A percentile compares a stretch with the other conserved stretches of the same genome.
Evolutionary conservation across 2,329 filamentous ascomycete genomes (phyloP).

Genomic region (Magnaporthales sp.): DNA sequence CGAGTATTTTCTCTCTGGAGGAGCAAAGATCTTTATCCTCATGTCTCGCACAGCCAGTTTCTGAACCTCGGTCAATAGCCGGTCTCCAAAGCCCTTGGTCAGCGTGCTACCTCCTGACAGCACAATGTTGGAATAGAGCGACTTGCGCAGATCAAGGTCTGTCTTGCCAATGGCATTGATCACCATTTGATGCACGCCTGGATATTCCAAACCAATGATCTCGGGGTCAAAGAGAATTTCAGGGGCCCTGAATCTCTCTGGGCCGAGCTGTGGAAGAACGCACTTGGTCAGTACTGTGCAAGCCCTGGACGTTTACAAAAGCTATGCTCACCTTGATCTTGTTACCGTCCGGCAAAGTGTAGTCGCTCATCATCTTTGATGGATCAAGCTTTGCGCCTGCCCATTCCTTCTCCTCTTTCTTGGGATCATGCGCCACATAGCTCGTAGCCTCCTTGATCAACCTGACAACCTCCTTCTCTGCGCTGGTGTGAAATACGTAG

Average conservation of each 20-base stretch:
- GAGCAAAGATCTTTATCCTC: constrained; percentile 99
- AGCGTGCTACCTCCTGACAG: constrained; percentile 99
- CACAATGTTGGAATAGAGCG: constrained; percentile 93
- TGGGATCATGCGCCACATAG: constrained; percentile 99
- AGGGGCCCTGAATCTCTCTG: constrained; percentile 89
- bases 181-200: constrained; percentile 94
- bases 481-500: constrained; percentile 99
- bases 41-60: constrained; percentile 98
- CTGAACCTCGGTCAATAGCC: constrained; percentile 99
- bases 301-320: not conserved
- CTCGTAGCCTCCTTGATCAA: constrained; percentile 99
- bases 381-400: constrained; percentile 67
- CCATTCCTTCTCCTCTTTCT: constrained; percentile 99
- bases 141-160: constrained; percentile 90
- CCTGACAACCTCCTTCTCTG: constrained; percentile 99
- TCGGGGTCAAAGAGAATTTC: constrained; percentile 98
- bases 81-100: constrained; percentile 99
- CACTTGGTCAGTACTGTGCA: not conserved
- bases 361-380: constrained; percentile 29
- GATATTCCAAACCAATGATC: constrained; percentile 93
- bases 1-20: constrained; percentile 99
- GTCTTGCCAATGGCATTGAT: constrained; percentile 93
- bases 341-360: constrained; percentile 97
- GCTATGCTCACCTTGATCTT: constrained; percentile 67
- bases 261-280: constrained; percentile 55